Evolutionary conservation across 2,329 filamentous ascomycete genomes (phyloP), one percentile per base, ranked within the genome.

Genomic region (Venturia pyrina): DNA sequence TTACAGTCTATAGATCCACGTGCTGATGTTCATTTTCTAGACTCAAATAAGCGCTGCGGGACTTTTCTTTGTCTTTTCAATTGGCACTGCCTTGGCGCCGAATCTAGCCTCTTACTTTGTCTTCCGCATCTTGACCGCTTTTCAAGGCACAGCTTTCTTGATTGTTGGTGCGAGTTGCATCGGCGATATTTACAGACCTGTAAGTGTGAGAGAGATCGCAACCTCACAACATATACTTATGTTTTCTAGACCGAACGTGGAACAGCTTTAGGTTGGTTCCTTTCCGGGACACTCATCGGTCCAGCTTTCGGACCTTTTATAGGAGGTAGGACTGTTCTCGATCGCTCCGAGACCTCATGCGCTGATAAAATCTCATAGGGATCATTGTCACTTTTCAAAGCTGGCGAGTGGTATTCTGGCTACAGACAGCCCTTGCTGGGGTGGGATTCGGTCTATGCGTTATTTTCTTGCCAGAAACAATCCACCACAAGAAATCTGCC

Each of bases 371-470:
- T 34, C 13, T 37, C 10, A 4, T n/a, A 59, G 53, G 53, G 8
- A 86, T 91, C 57, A 90, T 93, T 63, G 88, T 92, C 19, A 92
- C 89, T 0, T 91, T 86, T 74, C 80, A 82, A 7, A 83, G 81
- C 1, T 93, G 90, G 90, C 82, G 88, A 21, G 83, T 84, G 53
- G 90, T 92, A 64, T 92, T 91, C 77, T 92, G 88, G 86, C 78
- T 93, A 0, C 89, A 92, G 72, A 85, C 87, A 0, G 89, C 83
- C 0, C 79, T 91, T 6, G 87, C 86, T 0, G 88, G 83, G 1
- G 72, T 83, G 0, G 87, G 84, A 0, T 79, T 82, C 0, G 24
- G 87, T 0, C 81, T 87, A 0, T 82, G 89, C 41, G 82, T 85
- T 69, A 85, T 90, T 70, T 77, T 90, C 15, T 81, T 92, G 13